Evolutionary conservation across 768 basidiomycete genomes (phyloP).

Genomic region (Auriscalpium microsporum): DNA sequence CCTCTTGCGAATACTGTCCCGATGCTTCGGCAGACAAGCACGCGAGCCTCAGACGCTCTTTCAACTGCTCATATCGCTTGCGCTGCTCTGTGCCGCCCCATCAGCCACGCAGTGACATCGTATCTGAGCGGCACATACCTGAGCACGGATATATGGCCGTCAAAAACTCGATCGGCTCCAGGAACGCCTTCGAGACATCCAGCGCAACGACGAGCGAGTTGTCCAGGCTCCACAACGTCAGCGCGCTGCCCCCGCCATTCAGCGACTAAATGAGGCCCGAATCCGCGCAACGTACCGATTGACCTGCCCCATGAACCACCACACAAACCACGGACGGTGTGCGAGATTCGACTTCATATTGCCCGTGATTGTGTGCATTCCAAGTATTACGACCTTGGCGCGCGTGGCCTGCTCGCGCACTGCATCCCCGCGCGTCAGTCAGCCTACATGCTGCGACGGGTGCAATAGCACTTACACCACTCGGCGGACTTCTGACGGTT

Average conservation of each 20-base stretch:
- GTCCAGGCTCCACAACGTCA: conserved; percentile 51
- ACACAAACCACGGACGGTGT: conserved; percentile 54
- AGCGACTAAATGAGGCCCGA: background rate
- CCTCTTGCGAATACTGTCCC: too few species aligned
- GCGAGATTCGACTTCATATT: conserved; percentile 34
- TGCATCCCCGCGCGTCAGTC: background rate
- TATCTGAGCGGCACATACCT: background rate
- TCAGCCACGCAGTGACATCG: background rate
- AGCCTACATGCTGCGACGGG: background rate
- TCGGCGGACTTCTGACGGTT: conserved; percentile 52
- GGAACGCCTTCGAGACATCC: conserved; percentile 47
- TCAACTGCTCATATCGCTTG: background rate
- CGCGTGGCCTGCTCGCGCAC: conserved; percentile 21
- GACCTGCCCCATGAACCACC: conserved; percentile 70
- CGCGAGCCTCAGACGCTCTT: background rate
- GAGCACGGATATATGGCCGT: conserved; percentile 6
- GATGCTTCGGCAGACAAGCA: background rate
- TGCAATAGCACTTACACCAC: conserved; percentile 44
- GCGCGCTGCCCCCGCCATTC: conserved; percentile 28
- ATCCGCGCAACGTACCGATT: conserved; percentile 29
- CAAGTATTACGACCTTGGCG: conserved; percentile 48
- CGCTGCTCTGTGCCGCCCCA: background rate
- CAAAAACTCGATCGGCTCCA: conserved; percentile 31
- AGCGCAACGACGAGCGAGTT: conserved; percentile 47
- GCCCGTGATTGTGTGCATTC: conserved; percentile 51